Base-by-base conservation (phyloP, 1,284 basidiomycete genomes). In the Wolfiporia cocos region DNA sequence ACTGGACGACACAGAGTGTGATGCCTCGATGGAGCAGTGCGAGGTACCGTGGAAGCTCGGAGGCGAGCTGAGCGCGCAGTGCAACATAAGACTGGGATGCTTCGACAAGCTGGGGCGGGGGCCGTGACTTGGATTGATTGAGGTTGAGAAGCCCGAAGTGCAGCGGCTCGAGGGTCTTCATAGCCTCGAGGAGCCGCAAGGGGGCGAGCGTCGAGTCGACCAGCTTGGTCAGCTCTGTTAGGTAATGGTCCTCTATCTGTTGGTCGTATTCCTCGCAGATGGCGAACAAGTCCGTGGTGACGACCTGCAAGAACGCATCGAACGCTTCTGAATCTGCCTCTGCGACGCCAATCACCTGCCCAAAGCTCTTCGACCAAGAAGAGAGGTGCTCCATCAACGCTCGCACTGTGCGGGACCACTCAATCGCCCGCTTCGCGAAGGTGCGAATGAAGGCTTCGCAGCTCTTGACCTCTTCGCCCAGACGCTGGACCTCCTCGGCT, bases 81-180 rank as follows among this genome's bases (percentile, higher is more conserved):
- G 83, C 86, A 19, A 86, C 64, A 58, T 88, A 90, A 33, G 78
- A 79, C 41, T 77, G 73, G 2, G 82, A 86, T 3, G 84, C 81
- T 17, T 81, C 78, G 15, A 85, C 65, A 9, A 89, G 70, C 5
- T 77, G 59, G 0, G 75, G 65, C 0, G 81, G 71, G 0, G 82
- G 83, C 1, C 82, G 71, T 39, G 76, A 76, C 53, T 78, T 81
- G 21, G 74, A 68, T 33, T 76, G 66, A 26, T 73, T 76, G 61
- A 77, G 71, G 46, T 77, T 81, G 39, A 86, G 67, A 4, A 87
- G 69, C 31, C 76, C 73, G 41, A 72, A 70, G 49, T 87, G 85
- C 15, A 79, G 69, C 1, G 81, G 81, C 42, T 81, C 76, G 44
- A 83, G 76, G 19, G 81, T 75, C 47, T 77, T 70, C 77, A 87